Evolutionary conservation across 164 flowering plant species (phyloP), one percentile per base, ranked within the genome.

Genomic region (Vitis riparia): DNA sequence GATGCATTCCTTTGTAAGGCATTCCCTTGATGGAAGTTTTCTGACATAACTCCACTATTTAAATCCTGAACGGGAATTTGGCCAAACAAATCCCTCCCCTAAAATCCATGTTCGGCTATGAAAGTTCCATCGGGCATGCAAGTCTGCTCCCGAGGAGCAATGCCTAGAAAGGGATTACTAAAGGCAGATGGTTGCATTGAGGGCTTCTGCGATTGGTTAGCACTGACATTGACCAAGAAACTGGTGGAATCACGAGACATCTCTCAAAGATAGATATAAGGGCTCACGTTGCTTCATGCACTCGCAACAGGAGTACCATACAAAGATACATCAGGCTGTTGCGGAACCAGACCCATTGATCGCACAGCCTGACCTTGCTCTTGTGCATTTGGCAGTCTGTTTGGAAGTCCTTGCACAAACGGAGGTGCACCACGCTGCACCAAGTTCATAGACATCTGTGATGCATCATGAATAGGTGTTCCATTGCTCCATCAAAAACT

Each of bases 281-380:
- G 87, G 79, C 71, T 83, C 59, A 71, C 50, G 78, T 55, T 68
- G 58, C 81, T 76, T 74, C 86, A 78, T 57, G 81, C 65, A 65
- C 67, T 77, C 55, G 84, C 68, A 63, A 81, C 67, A 59, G 90
- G 87, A 76, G 80, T 75, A 51, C 91, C 91, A 80, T 87, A 87
- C 10, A 80, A 77, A 76, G 87, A 79, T 8, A n/a, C 66, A 59
- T 84, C 91, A 71, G 70, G 65, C 72, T 84, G 91, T 68, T 81
- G 92, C 63, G 85, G 78, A 57, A 67, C 76, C 52, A 73, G 63
- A 15, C 85, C 84, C 69, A 65, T 52, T 5, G 73, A 62, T 27
- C 71, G 75, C 50, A 73, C 23, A 1, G 73, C 67, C 60, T 77
- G 89, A 59, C 79, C 76, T 63, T 86, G 88, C 17, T 80, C 84